These are phyloP conservation scores for Fusarium oligoseptatum DNA, from an alignment of 2,329 filamentous ascomycete genomes.

Conservation along the genomic window DNA sequence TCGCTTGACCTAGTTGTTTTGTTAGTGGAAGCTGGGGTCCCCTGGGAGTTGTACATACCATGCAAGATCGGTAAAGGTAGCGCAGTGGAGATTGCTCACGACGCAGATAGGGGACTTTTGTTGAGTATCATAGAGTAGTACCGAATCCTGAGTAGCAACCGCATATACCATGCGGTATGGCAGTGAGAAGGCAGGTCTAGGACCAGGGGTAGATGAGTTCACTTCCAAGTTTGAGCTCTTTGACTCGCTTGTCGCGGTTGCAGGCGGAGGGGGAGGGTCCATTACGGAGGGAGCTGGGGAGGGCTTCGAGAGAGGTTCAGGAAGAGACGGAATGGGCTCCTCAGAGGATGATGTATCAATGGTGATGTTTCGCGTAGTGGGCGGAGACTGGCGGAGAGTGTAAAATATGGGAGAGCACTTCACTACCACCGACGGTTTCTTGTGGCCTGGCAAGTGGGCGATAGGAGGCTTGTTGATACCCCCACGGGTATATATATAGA, in stretches of 20 bases:
- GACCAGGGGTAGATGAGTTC: conserved; percentile 66
- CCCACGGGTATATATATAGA: conserved; percentile 97
- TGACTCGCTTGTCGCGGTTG: conserved; percentile 62
- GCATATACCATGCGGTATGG: conserved; percentile 97
- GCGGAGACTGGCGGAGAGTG: conserved; percentile 76
- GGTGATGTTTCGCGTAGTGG: conserved; percentile 87
- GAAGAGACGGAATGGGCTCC: conserved; percentile 84
- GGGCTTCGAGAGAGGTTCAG: conserved; percentile 81
- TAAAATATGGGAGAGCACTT: conserved; percentile 94
- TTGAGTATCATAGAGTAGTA: conserved; percentile 96
- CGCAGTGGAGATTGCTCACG: conserved; percentile 96
- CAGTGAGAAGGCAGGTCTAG: conserved; percentile 81
- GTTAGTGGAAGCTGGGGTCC: conserved; percentile 44
- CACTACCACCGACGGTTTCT: conserved; percentile 96
- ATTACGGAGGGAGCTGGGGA: conserved; percentile 73
- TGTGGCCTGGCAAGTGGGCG: conserved; percentile 94
- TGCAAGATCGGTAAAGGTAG: conserved; percentile 94
- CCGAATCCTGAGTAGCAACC: conserved; percentile 95
- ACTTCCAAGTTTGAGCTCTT: conserved; percentile 62
- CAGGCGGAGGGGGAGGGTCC: conserved; percentile 82
- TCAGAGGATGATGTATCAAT: conserved; percentile 93
- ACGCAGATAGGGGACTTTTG: conserved; percentile 94
- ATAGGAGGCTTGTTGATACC: conserved; percentile 97
- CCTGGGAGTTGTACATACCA: conserved; percentile 74
- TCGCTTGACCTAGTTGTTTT: conserved; percentile 60